These are phyloP conservation scores for Dichomitus squalens DNA, from an alignment of 1,284 basidiomycete genomes.

Conservation along the genomic window DNA sequence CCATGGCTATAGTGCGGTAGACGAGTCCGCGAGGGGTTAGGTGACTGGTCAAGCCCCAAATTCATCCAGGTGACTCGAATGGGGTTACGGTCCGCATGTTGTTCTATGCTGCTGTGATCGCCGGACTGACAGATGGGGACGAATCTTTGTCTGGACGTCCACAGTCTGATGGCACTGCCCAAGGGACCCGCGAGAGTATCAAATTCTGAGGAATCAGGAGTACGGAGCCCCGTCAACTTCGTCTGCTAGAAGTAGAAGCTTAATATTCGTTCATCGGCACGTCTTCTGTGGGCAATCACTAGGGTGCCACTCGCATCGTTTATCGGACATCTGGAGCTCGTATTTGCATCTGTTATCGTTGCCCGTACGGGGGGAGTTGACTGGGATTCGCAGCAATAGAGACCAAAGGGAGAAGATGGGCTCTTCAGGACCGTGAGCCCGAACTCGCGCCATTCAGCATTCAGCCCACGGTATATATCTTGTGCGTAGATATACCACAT, in stretches of 20 bases:
- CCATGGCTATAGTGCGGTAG: background rate
- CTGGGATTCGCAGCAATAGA: background rate
- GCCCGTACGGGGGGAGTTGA: no score
- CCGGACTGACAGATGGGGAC: constrained; percentile 16
- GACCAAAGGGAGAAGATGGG: constrained; percentile 6
- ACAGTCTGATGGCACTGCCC: constrained; percentile 13
- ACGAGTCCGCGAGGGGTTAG: background rate
- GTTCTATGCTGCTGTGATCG: constrained; percentile 14
- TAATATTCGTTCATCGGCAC: background rate
- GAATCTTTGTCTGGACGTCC: constrained; percentile 11
- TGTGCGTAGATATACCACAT: constrained; percentile 5
- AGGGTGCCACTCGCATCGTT: background rate
- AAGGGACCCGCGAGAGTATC: background rate
- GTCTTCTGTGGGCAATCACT: background rate
- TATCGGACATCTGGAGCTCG: no score
- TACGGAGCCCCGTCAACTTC: constrained; percentile 1
- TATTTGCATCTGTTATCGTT: no score
- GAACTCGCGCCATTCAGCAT: constrained; percentile 9
- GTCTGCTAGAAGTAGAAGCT: background rate
- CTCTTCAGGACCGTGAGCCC: constrained; percentile 15
- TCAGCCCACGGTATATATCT: constrained; percentile 10
- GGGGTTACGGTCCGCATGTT: background rate
- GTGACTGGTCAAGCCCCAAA: background rate
- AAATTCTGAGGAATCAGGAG: background rate
- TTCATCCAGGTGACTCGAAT: background rate